Evolutionary conservation across 2,329 filamentous ascomycete species (phyloP).

Genomic region (Phialocephala sp.): DNA sequence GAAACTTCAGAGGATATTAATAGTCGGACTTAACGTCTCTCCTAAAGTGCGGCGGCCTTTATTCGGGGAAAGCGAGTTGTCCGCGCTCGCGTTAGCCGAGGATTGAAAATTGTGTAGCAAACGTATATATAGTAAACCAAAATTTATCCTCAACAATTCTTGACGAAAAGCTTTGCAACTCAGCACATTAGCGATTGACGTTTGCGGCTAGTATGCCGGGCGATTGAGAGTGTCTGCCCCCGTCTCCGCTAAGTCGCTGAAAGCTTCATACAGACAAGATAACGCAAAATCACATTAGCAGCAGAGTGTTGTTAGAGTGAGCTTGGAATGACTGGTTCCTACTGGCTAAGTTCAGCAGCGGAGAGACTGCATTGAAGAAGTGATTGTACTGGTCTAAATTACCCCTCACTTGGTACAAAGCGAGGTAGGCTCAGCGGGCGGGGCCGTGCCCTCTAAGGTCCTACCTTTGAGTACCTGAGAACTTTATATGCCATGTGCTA

Average conservation of each 20-base stretch:
- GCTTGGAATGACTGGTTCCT: neutral
- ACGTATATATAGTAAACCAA: no score
- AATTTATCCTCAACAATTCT: no score
- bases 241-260: no score
- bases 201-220: conserved; percentile 11
- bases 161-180: no score
- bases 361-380: conserved; percentile 8
- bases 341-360: neutral
- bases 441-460: conserved; percentile 4
- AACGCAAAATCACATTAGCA: conserved; percentile 9
- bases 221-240: neutral
- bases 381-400: conserved; percentile 9
- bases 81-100: no score
- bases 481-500: conserved; percentile 10
- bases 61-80: no score
- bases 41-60: no score
- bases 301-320: conserved; percentile 4
- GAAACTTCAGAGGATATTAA: no score
- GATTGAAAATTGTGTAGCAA: no score
- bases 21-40: no score
- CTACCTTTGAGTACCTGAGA: conserved; percentile 10
- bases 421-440: conserved; percentile 9
- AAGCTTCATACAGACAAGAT: no score
- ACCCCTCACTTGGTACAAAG: neutral
- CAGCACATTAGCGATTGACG: conserved; percentile 5